Evolutionary conservation across 192 early-diverging fungal species (phyloP).

Genomic region (Radiomyces spectabilis): DNA sequence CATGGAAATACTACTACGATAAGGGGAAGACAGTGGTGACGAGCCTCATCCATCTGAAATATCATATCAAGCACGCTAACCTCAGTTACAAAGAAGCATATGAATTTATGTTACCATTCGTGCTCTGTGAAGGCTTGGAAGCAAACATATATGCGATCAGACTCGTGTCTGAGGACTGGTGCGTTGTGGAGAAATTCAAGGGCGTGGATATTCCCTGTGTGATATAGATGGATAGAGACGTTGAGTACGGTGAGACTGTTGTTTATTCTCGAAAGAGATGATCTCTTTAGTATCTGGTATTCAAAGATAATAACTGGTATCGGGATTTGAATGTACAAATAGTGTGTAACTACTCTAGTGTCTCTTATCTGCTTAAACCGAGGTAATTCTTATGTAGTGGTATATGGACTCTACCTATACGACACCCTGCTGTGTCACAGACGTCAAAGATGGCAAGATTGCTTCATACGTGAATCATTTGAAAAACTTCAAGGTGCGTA

Average conservation of each 20-base stretch:
- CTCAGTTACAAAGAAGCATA: neutral
- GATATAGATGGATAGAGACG: too few relatives aligned
- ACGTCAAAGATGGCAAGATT: neutral
- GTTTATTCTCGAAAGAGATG: too few relatives aligned
- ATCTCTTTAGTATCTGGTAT: too few relatives aligned
- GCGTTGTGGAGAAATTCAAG: neutral
- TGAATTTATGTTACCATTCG: neutral
- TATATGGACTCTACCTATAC: too few relatives aligned
- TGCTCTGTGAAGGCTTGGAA: neutral
- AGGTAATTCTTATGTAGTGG: too few relatives aligned
- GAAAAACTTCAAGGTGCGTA: too few relatives aligned
- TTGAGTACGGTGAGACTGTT: too few relatives aligned
- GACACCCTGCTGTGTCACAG: neutral
- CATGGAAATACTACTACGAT: neutral
- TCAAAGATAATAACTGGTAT: too few relatives aligned
- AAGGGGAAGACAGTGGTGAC: neutral
- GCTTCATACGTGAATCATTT: too few relatives aligned
- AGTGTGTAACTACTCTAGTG: too few relatives aligned
- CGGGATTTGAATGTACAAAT: too few relatives aligned
- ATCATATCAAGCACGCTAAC: neutral
- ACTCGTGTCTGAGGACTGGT: neutral
- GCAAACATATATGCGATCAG: neutral
- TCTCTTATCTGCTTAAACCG: too few relatives aligned
- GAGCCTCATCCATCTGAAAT: neutral
- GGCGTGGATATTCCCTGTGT: neutral